Conservation (phyloP, 352 stramenopile genomes). For the Phytophthora fragariae region DNA sequence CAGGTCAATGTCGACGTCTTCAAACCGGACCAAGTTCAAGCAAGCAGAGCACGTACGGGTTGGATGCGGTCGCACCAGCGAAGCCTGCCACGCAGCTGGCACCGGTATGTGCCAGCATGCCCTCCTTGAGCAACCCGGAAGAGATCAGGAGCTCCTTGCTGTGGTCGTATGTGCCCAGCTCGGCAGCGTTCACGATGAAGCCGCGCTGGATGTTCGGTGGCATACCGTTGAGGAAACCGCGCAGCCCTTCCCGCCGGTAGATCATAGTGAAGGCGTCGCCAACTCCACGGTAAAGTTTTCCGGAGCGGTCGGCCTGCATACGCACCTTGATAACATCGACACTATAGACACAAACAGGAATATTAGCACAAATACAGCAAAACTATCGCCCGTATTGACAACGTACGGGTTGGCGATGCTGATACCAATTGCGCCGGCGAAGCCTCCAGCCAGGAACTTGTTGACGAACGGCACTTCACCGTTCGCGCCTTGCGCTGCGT, state of each 20-base stretch:
- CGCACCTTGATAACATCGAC: slow-evolving; percentile 91
- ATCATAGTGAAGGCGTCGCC: slow-evolving; percentile 75
- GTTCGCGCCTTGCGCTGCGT: slow-evolving; percentile 37
- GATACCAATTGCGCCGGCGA: slow-evolving; percentile 82
- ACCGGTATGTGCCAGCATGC: slow-evolving; percentile 74
- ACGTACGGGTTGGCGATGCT: slow-evolving; percentile 87
- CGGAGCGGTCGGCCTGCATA: slow-evolving; percentile 83
- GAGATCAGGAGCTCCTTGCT: slow-evolving; percentile 81
- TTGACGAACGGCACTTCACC: slow-evolving; percentile 77
- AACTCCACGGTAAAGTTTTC: slow-evolving; percentile 74
- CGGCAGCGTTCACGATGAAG: slow-evolving; percentile 88
- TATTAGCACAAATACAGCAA: neutral
- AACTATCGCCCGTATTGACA: neutral
- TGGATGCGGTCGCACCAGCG: slow-evolving; percentile 73
- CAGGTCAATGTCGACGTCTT: slow-evolving; percentile 10
- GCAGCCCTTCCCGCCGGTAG: slow-evolving; percentile 75
- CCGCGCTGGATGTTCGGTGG: slow-evolving; percentile 85
- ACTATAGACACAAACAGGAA: slow-evolving; percentile 37
- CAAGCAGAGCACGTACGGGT: slow-evolving; percentile 59
- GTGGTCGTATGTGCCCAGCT: slow-evolving; percentile 90
- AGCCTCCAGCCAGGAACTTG: slow-evolving; percentile 83
- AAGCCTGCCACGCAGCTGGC: slow-evolving; percentile 83
- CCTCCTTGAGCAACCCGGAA: slow-evolving; percentile 66
- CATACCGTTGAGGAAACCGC: slow-evolving; percentile 84
- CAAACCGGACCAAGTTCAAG: neutral